Base-by-base conservation (phyloP, 805 yeast species). In the Nakazawaea ambrosiae region DNA sequence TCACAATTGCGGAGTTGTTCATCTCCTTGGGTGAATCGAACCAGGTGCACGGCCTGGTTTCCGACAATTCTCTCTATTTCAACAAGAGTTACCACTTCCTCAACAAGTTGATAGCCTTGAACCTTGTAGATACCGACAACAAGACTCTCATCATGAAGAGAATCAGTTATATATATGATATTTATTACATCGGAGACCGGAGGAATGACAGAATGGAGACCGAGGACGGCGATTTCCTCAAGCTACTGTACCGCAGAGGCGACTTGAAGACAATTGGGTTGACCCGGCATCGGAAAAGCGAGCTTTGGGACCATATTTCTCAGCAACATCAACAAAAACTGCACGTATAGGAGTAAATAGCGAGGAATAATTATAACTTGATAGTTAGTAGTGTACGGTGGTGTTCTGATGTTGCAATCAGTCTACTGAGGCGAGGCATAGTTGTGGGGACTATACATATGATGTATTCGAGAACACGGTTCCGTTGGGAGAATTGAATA, bases 1-100 rank as follows among this genome's bases (percentile, higher is more conserved):
- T 88, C 20, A 54, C 84, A 2, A 70, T 81, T 2, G 71, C 85
- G 0, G 97, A 89, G 49, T 62, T 87, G n/a, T 73, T 82, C 45
- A 51, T 74, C 24, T 41, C 53, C 5, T 42, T 63, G 30, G 65
- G 65, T 0, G 60, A 58, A 37, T 66, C 75, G 34, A 65, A 64
- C 63, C 61, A 69, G 36, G 44, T 55, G 34, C 53, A 60, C 33
- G 65, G 58, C 45, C 55, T 63, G 40, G 60, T 63, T 24, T 60
- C 65, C 59, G 69, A 59, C 40, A 58, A 54, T 51, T 73, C 58
- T 41, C 63, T 57, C 33, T 76, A 66, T 47, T 73, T 60, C 41
- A 65, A 51, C 41, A 74, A 64, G 62, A 54, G 66, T 49, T 65
- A 61, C 47, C 70, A 56, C 56, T 63, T 65, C 27, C 60, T 57